Evolutionary conservation across 2,329 filamentous ascomycete genomes (phyloP).

Genomic region (Gnomoniopsis smithogilvyi): DNA sequence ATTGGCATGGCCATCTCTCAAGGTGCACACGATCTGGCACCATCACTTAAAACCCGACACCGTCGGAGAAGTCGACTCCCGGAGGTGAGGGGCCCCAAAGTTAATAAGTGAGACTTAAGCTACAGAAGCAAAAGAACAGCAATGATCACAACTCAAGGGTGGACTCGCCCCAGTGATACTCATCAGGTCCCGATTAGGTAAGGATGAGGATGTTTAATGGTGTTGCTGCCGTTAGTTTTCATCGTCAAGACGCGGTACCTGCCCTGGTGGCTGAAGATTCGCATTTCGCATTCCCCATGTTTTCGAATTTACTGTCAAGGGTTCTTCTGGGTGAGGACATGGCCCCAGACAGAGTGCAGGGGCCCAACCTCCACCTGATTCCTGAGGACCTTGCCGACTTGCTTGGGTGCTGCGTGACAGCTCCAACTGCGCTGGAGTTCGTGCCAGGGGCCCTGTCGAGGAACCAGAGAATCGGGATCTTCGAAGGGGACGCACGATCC

Average conservation of each 20-base stretch:
- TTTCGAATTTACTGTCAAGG: neutral
- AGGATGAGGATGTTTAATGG: neutral
- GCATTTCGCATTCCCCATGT: neutral
- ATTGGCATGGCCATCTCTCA: too few relatives aligned
- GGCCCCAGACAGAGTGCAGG: neutral
- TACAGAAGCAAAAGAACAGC: too few relatives aligned
- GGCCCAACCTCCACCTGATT: neutral
- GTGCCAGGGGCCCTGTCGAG: conserved; percentile 4
- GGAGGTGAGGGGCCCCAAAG: too few relatives aligned
- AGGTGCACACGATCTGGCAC: too few relatives aligned
- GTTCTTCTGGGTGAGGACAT: neutral
- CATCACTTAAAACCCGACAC: too few relatives aligned
- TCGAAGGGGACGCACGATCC: conserved; percentile 12
- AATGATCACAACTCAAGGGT: too few relatives aligned
- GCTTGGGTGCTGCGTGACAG: conserved; percentile 9
- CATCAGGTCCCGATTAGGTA: neutral
- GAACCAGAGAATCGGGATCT: conserved; percentile 18
- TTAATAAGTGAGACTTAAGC: too few relatives aligned
- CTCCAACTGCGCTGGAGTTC: neutral
- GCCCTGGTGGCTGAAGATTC: neutral
- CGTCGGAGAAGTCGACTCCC: too few relatives aligned
- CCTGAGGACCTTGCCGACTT: neutral
- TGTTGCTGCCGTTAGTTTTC: neutral
- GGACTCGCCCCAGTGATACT: too few relatives aligned
- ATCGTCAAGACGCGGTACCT: neutral